Base-by-base conservation (phyloP, 2,329 filamentous ascomycete species). In the Macrophomina pseudophaseolina region DNA sequence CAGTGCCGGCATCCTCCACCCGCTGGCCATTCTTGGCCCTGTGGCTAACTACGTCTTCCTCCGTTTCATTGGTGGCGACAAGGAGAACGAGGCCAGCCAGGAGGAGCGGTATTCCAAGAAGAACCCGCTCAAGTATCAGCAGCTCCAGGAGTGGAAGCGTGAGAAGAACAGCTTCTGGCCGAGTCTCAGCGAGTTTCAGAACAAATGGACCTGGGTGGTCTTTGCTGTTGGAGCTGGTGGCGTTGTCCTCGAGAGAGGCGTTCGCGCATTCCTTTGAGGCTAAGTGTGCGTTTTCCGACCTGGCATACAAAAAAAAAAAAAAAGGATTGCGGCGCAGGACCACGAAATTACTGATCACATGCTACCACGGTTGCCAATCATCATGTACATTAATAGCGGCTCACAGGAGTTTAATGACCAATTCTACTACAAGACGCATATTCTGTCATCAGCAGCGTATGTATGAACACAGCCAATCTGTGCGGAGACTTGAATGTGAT, bases 91-190 rank as follows among this genome's bases (percentile, higher is more conserved):
- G 70, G 78, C 78, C 28, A 79, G 78, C 65, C 85, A 88, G 72
- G 80, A 80, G 64, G 79, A 82, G 62, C 81, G 86, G 4, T 88
- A 88, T 71, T 79, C 79, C 23, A 79, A 79, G 46, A 80, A 82
- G 14, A 81, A 84, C 66, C 80, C 81, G 5, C 73, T 80, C 54
- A 88, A 88, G 74, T 81, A 84, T 60, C 76, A 80, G 51, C 82
- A 88, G 69, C 78, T 88, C 23, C 77, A 83, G 71, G 73, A 81
- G 64, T 88, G 85, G 78, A 80, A 80, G 60, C 69, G 75, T 28
- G 81, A 85, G 71, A 86, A 87, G 74, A 88, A 89, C 70, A 83
- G 84, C 46, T 86, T 89, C 75, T 89, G 86, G 86, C 87, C 86
- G 1, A 77, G 77, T 11, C 56, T 80, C 1, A 73, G 78, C 35